Percentiles rank a stretch among this genome's conserved stretches.
Conservation (phyloP, 495 filamentous ascomycete species). For the Annulohypoxylon maeteangense region DNA sequence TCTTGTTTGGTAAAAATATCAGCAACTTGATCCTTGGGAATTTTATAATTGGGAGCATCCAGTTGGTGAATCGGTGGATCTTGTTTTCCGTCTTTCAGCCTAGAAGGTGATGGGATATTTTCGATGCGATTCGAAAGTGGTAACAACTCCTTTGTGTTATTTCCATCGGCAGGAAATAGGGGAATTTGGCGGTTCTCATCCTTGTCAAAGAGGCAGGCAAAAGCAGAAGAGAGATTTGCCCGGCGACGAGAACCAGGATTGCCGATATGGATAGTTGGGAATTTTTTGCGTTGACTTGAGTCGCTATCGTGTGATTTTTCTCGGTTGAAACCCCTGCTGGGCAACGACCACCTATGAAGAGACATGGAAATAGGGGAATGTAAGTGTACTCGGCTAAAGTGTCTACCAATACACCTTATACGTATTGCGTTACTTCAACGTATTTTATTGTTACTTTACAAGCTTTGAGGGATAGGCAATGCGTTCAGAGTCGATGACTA, state of each 20-base stretch:
- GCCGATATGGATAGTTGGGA: constrained; percentile 37
- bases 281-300: constrained; percentile 19
- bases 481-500: constrained; percentile 17
- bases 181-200: constrained; percentile 22
- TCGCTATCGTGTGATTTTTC: constrained; percentile 36
- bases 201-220: constrained; percentile 43
- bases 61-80: neutral
- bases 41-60: neutral
- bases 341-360: constrained; percentile 45
- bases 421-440: constrained; percentile 16
- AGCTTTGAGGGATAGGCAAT: constrained; percentile 19
- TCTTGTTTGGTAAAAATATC: neutral
- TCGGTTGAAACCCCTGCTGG: constrained; percentile 35
- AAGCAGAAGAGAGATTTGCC: constrained; percentile 39
- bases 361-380: constrained; percentile 38
- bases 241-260: constrained; percentile 27
- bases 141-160: neutral
- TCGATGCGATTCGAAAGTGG: constrained; percentile 25
- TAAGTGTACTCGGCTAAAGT: constrained; percentile 19
- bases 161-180: neutral
- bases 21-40: neutral
- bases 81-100: neutral
- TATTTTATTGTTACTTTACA: constrained; percentile 16
- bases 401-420: constrained; percentile 23
- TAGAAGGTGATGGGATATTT: constrained; percentile 17